phyloP scores from a whole-genome alignment of 2,329 filamentous ascomycete genomes.

The Phyllosticta citribraziliensis region DNA sequence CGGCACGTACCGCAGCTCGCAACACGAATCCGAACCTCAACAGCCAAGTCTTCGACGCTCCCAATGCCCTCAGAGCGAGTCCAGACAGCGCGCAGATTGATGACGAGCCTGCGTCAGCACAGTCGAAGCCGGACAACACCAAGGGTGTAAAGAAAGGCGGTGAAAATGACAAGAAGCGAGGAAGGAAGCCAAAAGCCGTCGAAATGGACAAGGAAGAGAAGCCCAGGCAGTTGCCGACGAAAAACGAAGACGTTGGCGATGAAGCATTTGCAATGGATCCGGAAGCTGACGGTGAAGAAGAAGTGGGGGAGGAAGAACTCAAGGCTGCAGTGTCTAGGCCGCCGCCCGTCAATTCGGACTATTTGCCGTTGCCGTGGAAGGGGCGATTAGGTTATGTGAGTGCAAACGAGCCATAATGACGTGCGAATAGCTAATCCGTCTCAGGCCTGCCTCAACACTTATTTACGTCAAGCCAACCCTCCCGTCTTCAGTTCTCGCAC shows the following conservation, averaged over 20 bases:
- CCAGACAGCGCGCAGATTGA: constrained; percentile 29
- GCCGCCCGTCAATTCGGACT: constrained; percentile 72
- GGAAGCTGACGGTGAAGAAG: constrained; percentile 44
- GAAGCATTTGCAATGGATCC: constrained; percentile 29
- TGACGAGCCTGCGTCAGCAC: not conserved
- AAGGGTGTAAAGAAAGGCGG: not conserved
- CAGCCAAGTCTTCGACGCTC: constrained; percentile 32
- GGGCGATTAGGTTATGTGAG: constrained; percentile 80
- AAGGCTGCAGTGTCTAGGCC: constrained; percentile 50
- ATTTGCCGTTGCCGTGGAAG: constrained; percentile 81
- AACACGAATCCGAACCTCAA: constrained; percentile 25
- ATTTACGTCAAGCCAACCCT: constrained; percentile 69
- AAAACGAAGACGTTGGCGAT: constrained; percentile 10
- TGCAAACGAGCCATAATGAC: constrained; percentile 11
- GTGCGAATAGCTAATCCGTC: not conserved
- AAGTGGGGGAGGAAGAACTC: constrained; percentile 46
- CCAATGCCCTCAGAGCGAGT: constrained; percentile 33
- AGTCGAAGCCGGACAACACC: not conserved
- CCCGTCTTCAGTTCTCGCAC: constrained; percentile 86
- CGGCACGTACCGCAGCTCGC: not conserved
- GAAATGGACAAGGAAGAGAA: not conserved
- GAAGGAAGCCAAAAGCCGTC: not conserved
- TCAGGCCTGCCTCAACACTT: constrained; percentile 84
- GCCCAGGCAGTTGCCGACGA: not conserved
- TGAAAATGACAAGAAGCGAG: not conserved